phyloP scores from a whole-genome alignment of 169 alveolate species.

The Plasmodium inui region DNA sequence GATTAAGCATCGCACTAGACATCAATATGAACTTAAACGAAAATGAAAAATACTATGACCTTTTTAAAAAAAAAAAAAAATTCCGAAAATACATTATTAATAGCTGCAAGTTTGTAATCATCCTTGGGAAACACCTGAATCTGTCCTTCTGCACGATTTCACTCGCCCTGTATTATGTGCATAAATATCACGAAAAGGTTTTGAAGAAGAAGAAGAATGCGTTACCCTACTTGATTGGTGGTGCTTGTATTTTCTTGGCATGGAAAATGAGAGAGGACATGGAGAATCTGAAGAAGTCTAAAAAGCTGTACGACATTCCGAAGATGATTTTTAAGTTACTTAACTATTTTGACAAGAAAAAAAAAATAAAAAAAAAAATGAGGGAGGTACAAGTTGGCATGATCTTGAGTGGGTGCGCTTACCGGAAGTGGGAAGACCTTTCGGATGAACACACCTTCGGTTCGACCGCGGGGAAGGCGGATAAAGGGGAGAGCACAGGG shows the following conservation, averaged over 20 bases:
- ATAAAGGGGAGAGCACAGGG: too few species aligned
- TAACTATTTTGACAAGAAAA: slow-evolving; percentile 61
- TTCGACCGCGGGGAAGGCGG: slow-evolving; percentile 1
- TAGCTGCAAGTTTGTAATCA: slow-evolving; percentile 20
- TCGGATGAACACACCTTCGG: slow-evolving; percentile 5
- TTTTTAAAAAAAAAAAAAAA: slow-evolving; percentile 30
- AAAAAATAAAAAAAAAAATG: slow-evolving; percentile 34
- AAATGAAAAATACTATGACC: slow-evolving; percentile 29
- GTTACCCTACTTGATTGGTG: slow-evolving; percentile 22
- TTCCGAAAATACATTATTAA: slow-evolving; percentile 35
- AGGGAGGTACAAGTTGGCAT: slow-evolving; percentile 15
- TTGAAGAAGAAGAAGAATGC: slow-evolving; percentile 20
- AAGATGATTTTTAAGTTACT: slow-evolving; percentile 47
- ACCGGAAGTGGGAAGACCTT: not conserved
- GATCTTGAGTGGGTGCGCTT: not conserved
- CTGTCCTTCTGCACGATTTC: slow-evolving; percentile 30
- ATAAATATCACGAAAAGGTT: slow-evolving; percentile 20
- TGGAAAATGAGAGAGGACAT: slow-evolving; percentile 65
- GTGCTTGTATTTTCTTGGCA: slow-evolving; percentile 62
- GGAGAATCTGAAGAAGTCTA: slow-evolving; percentile 11
- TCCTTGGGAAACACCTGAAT: slow-evolving; percentile 39
- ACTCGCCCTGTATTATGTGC: slow-evolving; percentile 36
- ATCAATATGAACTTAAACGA: slow-evolving; percentile 22
- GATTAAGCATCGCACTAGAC: slow-evolving; percentile 35
- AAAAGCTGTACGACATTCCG: slow-evolving; percentile 43